Conservation (phyloP, 129 eudicot genomes). For the Helichrysum umbraculigerum region DNA sequence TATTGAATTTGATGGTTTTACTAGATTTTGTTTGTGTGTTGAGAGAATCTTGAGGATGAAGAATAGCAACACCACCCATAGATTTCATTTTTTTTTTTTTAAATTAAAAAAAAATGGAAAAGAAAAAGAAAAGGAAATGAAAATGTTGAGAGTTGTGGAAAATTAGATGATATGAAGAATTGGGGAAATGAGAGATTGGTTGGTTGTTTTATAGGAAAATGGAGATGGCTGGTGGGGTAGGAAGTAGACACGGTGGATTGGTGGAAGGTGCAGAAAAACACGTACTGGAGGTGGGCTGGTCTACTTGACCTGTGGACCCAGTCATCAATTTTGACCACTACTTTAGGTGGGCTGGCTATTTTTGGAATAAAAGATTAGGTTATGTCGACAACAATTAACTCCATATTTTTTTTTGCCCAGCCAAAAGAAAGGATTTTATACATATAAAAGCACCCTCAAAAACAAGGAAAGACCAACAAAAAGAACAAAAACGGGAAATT, state of each 20-base stretch:
- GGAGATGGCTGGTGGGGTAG: background rate
- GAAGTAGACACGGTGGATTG: background rate
- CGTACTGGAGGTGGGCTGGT: slow-evolving; percentile 18
- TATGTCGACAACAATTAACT: no score
- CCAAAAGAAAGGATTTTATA: no score
- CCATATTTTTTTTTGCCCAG: no score
- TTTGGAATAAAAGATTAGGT: no score
- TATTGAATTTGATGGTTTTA: background rate
- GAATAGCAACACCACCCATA: slow-evolving; percentile 44
- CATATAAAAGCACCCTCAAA: no score
- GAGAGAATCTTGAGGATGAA: slow-evolving; percentile 43
- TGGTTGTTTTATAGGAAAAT: slow-evolving; percentile 20
- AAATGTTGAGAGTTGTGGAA: background rate
- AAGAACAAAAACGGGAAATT: no score
- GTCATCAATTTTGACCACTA: slow-evolving; percentile 35
- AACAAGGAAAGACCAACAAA: no score
- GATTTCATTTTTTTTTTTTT: slow-evolving; percentile 17
- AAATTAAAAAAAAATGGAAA: background rate
- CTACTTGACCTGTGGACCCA: slow-evolving; percentile 11
- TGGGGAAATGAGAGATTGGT: background rate
- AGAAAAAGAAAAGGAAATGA: background rate
- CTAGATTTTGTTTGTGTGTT: slow-evolving; percentile 5
- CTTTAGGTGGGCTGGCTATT: no score
- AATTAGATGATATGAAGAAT: background rate
- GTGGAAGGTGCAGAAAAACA: slow-evolving; percentile 7